These are phyloP conservation scores for Thelonectria blattea DNA, from an alignment of 2,329 filamentous ascomycete species.

Conservation along the genomic window DNA sequence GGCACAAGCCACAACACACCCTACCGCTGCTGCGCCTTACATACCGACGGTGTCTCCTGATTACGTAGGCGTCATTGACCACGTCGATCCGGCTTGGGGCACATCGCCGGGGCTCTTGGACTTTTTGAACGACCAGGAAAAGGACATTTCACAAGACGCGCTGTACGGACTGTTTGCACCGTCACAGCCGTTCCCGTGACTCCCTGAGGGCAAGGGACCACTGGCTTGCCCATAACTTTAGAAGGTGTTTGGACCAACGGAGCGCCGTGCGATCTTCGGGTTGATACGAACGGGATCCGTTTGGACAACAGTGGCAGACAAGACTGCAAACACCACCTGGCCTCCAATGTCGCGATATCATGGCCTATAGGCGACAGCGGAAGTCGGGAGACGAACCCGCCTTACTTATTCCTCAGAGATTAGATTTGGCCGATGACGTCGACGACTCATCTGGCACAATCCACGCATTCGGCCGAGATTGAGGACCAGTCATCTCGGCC, in stretches of 20 bases:
- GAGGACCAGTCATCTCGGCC: too few species aligned
- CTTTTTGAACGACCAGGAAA: slow-evolving; percentile 41
- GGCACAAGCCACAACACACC: slow-evolving; percentile 15
- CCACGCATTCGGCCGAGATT: not conserved
- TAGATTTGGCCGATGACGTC: not conserved
- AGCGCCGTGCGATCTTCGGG: not conserved
- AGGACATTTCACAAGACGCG: slow-evolving; percentile 41
- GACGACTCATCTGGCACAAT: not conserved
- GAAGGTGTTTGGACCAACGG: not conserved
- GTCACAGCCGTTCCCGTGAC: slow-evolving; percentile 39
- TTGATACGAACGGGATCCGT: not conserved
- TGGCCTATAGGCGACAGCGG: not conserved
- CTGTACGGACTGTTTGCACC: slow-evolving; percentile 41
- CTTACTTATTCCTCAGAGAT: not conserved
- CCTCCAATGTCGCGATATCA: not conserved
- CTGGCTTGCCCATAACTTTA: not conserved
- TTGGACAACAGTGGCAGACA: not conserved
- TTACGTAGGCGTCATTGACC: slow-evolving; percentile 34
- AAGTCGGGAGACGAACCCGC: not conserved
- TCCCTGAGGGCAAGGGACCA: not conserved
- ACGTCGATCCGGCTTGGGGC: slow-evolving; percentile 35
- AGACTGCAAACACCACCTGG: not conserved
- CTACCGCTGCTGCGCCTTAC: slow-evolving; percentile 29
- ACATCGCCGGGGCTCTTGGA: slow-evolving; percentile 37
- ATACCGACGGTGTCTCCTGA: slow-evolving; percentile 24